Base-by-base conservation (phyloP, 2,329 filamentous ascomycete genomes). In the Endothia cerciana region DNA sequence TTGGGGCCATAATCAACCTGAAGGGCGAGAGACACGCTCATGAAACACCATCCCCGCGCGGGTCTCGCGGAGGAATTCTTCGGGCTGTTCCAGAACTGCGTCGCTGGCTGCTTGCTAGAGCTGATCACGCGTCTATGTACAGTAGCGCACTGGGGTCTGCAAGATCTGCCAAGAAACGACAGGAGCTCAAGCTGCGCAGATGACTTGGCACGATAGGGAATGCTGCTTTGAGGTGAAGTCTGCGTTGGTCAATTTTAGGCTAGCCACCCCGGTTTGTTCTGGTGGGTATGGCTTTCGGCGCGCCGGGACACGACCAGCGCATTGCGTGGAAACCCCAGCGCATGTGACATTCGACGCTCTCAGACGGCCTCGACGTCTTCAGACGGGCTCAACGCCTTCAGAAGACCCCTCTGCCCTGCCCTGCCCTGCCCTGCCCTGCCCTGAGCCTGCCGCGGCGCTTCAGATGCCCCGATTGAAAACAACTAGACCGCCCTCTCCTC, bases 381-480 rank as follows among this genome's bases (percentile, higher is more conserved):
- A n/a, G n/a, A n/a, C n/a, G n/a, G n/a, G n/a, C 33, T 36, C 33
- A 36, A 36, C 10, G 33, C 10, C 43, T 51, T 51, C 11, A 25
- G n/a, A 49, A 45, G 41, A 10, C 6, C 17, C 41, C 41, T 6
- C 17, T 3, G 17, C 19, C 41, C 45, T 10, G 19, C n/a, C n/a
- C 8, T 10, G 4, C 8, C n/a, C 45, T 49, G 25, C 25, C 47
- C n/a, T 22, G 47, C 22, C 11, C 25, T 51, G 25, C 1, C 10
- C n/a, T 49, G 45, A 4, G n/a, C 43, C 3, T 49, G 45, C 53
- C 19, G 10, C 19, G n/a, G 45, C 53, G 8, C 33, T 65, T 79
- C 81, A 97, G 73, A 99, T 94, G 15, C 95, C 95, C 74, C 95
- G 87, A 78, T 99, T 98, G 79, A 99, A 98, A 76, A 96, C 92